phyloP scores from a whole-genome alignment of 2,329 filamentous ascomycete genomes.

The Epichloe hybrida region DNA sequence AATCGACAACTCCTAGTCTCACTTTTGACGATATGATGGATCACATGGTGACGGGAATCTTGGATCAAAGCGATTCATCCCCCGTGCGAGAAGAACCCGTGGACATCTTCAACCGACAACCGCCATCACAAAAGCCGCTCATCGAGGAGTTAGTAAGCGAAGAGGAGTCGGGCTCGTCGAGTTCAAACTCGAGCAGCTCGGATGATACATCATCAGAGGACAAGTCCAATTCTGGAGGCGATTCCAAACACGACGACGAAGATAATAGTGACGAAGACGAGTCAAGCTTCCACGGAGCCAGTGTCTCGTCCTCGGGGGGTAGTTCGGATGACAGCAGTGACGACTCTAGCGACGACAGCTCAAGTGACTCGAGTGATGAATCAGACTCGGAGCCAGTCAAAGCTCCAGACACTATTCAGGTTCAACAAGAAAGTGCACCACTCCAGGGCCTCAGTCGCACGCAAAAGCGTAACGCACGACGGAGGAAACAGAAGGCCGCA shows the following conservation, averaged over 20 bases:
- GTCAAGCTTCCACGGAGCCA: background rate
- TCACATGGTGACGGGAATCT: slow-evolving; percentile 10
- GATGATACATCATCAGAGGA: slow-evolving; percentile 5
- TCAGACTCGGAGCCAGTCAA: slow-evolving; percentile 9
- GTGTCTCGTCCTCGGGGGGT: background rate
- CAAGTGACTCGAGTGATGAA: slow-evolving; percentile 9
- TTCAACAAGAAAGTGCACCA: slow-evolving; percentile 7
- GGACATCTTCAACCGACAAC: background rate
- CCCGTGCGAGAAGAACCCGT: background rate
- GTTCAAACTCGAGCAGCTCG: slow-evolving; percentile 3
- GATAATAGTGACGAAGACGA: background rate
- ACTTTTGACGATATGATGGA: slow-evolving; percentile 22
- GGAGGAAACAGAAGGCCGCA: slow-evolving; percentile 24
- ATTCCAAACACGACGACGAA: background rate
- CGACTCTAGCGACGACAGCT: slow-evolving; percentile 10
- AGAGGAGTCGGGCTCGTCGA: background rate
- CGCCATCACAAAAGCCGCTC: slow-evolving; percentile 12
- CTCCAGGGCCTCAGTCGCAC: slow-evolving; percentile 28
- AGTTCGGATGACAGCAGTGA: slow-evolving; percentile 4
- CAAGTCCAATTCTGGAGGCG: background rate
- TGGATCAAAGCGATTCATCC: slow-evolving; percentile 1
- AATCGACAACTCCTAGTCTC: slow-evolving; percentile 18
- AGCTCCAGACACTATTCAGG: background rate
- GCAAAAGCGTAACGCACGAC: slow-evolving; percentile 37
- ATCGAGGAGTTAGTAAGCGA: slow-evolving; percentile 13